Percentiles rank a stretch among this genome's conserved stretches.
Conservation (phyloP, 1,284 basidiomycete species). For the Cryptococcus amylolentus region DNA sequence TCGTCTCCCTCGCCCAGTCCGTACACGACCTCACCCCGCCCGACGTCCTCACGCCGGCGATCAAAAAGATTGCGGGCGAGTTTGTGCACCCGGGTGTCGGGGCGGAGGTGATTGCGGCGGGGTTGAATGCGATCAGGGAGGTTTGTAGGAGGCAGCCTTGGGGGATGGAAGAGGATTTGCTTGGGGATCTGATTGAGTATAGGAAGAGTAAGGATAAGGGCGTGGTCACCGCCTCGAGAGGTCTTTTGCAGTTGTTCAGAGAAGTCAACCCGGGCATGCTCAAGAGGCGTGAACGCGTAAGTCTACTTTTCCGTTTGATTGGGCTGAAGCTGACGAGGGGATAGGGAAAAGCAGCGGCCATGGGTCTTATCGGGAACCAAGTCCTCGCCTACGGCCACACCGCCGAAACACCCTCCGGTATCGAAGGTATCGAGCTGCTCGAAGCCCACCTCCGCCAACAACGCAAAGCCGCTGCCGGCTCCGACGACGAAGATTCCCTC, state of each 20-base stretch:
- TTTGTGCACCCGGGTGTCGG: constrained; percentile 98
- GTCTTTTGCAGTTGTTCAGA: constrained; percentile 85
- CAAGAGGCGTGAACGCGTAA: constrained; percentile 73
- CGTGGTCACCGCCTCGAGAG: constrained; percentile 81
- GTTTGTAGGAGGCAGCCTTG: constrained; percentile 90
- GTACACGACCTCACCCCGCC: constrained; percentile 95
- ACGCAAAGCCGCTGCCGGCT: constrained; percentile 61
- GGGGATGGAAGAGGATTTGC: constrained; percentile 86
- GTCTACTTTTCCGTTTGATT: not conserved
- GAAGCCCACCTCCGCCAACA: constrained; percentile 77
- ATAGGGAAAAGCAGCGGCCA: constrained; percentile 79
- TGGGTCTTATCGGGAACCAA: constrained; percentile 63
- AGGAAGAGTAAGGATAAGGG: constrained; percentile 92
- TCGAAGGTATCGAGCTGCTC: constrained; percentile 83
- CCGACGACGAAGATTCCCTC: constrained; percentile 53
- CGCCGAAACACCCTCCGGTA: constrained; percentile 65
- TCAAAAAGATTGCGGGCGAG: constrained; percentile 88
- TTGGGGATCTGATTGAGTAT: constrained; percentile 92
- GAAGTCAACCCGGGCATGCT: constrained; percentile 94
- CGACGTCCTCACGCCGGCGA: constrained; percentile 81
- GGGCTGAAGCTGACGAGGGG: constrained; percentile 1
- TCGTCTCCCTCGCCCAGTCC: constrained; percentile 91
- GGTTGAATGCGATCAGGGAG: constrained; percentile 91
- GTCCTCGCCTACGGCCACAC: constrained; percentile 78
- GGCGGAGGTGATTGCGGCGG: constrained; percentile 89